Percentiles rank a stretch among this genome's conserved stretches.
Conservation (phyloP, 2,329 filamentous ascomycete genomes). For the Alternaria triticimaculans region DNA sequence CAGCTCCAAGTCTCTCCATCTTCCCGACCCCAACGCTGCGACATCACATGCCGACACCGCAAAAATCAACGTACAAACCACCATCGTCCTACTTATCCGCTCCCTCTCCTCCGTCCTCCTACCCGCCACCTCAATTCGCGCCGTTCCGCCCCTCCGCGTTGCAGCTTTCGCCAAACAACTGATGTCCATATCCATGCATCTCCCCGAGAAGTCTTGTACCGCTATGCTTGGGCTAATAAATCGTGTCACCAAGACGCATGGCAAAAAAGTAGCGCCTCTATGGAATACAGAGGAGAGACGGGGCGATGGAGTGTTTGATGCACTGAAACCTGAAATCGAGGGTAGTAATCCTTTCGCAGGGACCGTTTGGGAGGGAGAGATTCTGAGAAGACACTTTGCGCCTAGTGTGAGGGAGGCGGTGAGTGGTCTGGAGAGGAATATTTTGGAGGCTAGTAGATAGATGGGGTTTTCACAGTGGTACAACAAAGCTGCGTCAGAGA, state of each 20-base stretch:
- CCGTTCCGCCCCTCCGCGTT: slow-evolving; percentile 81
- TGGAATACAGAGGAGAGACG: slow-evolving; percentile 96
- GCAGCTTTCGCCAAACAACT: slow-evolving; percentile 94
- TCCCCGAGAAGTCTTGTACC: slow-evolving; percentile 87
- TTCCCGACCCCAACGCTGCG: slow-evolving; percentile 67
- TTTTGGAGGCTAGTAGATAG: slow-evolving; percentile 37
- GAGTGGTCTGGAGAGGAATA: slow-evolving; percentile 40
- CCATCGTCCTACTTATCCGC: slow-evolving; percentile 87
- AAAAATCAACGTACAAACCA: slow-evolving; percentile 94
- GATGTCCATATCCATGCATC: slow-evolving; percentile 78
- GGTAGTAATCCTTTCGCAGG: slow-evolving; percentile 88
- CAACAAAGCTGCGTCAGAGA: slow-evolving; percentile 12
- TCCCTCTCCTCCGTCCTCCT: slow-evolving; percentile 83
- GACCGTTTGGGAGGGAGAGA: slow-evolving; percentile 92
- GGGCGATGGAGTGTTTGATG: slow-evolving; percentile 86
- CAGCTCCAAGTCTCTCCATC: slow-evolving; percentile 73
- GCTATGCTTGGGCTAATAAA: slow-evolving; percentile 80
- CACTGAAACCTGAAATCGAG: slow-evolving; percentile 74
- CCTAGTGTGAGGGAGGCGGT: slow-evolving; percentile 82
- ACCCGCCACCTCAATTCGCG: slow-evolving; percentile 73
- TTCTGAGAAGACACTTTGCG: slow-evolving; percentile 84
- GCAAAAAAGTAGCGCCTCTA: slow-evolving; percentile 79
- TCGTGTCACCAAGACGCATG: slow-evolving; percentile 81
- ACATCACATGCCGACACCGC: slow-evolving; percentile 58
- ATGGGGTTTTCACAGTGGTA: neutral